A percentile compares a stretch with the other conserved stretches of the same genome.
These are phyloP conservation scores for Camellia granthamiana DNA, from an alignment of 148 eudicot genomes.

Conservation along the genomic window DNA sequence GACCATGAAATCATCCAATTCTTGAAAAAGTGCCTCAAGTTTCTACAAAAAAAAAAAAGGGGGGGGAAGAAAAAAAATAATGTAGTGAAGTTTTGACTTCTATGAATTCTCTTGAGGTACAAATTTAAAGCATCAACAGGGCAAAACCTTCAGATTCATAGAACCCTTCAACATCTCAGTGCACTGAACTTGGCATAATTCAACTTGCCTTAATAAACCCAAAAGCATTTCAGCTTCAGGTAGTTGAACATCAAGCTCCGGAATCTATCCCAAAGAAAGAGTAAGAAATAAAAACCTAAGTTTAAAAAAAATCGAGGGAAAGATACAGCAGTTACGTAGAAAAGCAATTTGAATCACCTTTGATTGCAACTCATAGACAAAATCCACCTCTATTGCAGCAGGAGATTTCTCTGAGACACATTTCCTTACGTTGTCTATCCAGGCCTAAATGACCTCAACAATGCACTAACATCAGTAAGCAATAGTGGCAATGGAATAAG, in stretches of 20 bases:
- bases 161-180: constrained; percentile 58
- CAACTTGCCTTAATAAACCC: constrained; percentile 50
- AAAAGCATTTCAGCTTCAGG: constrained; percentile 68
- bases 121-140: constrained; percentile 15
- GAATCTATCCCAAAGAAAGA: constrained; percentile 39
- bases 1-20: constrained; percentile 52
- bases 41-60: constrained; percentile 44
- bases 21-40: constrained; percentile 57
- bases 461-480: constrained; percentile 11
- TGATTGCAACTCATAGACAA: constrained; percentile 54
- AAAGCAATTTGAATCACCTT: constrained; percentile 48
- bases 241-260: constrained; percentile 52
- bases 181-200: constrained; percentile 65
- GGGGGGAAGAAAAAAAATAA: neutral
- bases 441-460: constrained; percentile 42
- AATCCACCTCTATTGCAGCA: constrained; percentile 56
- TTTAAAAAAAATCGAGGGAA: constrained; percentile 4
- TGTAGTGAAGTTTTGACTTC: neutral
- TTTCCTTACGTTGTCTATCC: constrained; percentile 57
- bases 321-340: neutral
- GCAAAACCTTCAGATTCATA: constrained; percentile 57
- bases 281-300: constrained; percentile 6
- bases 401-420: constrained; percentile 58
- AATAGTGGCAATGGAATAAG: neutral
- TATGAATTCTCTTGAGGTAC: constrained; percentile 8